A percentile compares a stretch with the other conserved stretches of the same genome.
phyloP scores from a whole-genome alignment of 257 asterid species.

The Anisodus acutangulus region DNA sequence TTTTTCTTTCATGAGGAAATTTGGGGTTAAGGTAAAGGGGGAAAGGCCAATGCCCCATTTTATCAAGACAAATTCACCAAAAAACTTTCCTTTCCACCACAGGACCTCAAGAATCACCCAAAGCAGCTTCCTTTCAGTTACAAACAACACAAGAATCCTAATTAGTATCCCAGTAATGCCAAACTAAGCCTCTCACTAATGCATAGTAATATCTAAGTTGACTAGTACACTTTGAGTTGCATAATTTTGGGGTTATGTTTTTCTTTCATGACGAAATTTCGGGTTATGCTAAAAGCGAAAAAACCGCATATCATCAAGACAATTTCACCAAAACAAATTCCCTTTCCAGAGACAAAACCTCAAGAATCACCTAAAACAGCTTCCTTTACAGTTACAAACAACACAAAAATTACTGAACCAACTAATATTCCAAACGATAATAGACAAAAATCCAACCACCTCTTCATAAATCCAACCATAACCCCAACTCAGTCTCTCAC shows the following conservation, averaged over 20 bases:
- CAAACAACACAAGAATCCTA: background rate
- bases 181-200: too few species aligned
- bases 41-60: background rate
- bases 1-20: background rate
- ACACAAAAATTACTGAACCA: background rate
- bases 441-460: background rate
- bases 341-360: background rate
- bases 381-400: background rate
- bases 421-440: background rate
- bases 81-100: slow-evolving; percentile 1
- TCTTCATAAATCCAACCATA: background rate
- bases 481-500: background rate
- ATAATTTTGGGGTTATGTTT: too few species aligned
- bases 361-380: slow-evolving; percentile 26
- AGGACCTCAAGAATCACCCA: slow-evolving; percentile 11
- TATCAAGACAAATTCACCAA: slow-evolving; percentile 25
- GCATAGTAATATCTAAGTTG: background rate
- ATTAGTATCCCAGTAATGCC: too few species aligned
- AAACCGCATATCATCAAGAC: background rate
- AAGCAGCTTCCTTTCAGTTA: slow-evolving; percentile 25
- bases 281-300: background rate
- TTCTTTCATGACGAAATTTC: background rate
- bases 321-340: slow-evolving; percentile 20
- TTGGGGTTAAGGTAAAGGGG: background rate
- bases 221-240: too few species aligned